A percentile compares a stretch with the other conserved stretches of the same genome.
phyloP scores from a whole-genome alignment of 192 early-diverging fungal genomes.

The Coemansia sp. region DNA sequence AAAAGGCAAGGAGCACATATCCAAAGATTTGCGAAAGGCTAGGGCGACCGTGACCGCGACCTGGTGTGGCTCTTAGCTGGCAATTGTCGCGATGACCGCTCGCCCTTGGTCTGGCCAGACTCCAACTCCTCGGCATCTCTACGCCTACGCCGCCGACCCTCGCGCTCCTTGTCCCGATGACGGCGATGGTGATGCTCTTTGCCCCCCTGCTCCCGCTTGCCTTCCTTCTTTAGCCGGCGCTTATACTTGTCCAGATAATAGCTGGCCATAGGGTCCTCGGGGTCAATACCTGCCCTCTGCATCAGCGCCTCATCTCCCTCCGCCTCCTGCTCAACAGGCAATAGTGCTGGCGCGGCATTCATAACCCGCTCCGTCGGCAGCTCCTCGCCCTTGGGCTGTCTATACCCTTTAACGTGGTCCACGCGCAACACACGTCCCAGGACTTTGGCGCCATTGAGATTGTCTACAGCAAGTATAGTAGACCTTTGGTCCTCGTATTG shows the following conservation, averaged over 20 bases:
- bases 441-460: slow-evolving; percentile 76
- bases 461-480: slow-evolving; percentile 92
- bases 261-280: slow-evolving; percentile 71
- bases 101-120: background rate
- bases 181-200: background rate
- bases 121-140: slow-evolving; percentile 1
- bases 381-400: slow-evolving; percentile 57
- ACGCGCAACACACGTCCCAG: slow-evolving; percentile 65
- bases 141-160: slow-evolving; percentile 3
- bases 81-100: background rate
- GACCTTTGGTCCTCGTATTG: slow-evolving; percentile 91
- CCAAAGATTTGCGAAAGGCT: background rate
- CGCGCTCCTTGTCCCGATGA: background rate
- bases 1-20: background rate
- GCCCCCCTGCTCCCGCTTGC: slow-evolving; percentile 12
- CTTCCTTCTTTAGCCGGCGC: slow-evolving; percentile 52
- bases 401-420: slow-evolving; percentile 69
- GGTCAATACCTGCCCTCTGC: slow-evolving; percentile 58
- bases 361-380: slow-evolving; percentile 35
- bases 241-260: slow-evolving; percentile 65
- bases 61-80: background rate
- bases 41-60: slow-evolving; percentile 1
- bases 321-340: slow-evolving; percentile 6
- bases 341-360: slow-evolving; percentile 54
- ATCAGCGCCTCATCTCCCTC: slow-evolving; percentile 38